Percentiles rank a stretch among this genome's conserved stretches.
Evolutionary conservation across 2,329 filamentous ascomycete species (phyloP).

Genomic region (Pezicula neosporulosa): DNA sequence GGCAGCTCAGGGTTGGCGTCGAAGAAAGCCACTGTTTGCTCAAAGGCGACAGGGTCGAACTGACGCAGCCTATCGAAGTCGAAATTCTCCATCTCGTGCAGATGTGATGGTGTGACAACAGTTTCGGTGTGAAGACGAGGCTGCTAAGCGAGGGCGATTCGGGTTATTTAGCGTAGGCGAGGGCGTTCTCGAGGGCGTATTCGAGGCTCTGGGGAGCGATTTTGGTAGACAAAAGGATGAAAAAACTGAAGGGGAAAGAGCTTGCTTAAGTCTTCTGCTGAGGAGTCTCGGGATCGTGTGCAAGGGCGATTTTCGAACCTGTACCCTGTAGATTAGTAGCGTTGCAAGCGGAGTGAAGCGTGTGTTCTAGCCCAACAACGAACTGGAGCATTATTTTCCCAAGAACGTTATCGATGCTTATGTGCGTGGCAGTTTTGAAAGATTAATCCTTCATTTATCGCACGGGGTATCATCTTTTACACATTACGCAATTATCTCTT

Average conservation of each 20-base stretch:
- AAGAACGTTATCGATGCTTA: no score
- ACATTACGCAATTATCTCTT: background rate
- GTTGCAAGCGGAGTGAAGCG: no score
- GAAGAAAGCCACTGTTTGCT: constrained; percentile 6
- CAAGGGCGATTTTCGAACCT: no score
- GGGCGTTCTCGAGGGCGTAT: constrained; percentile 1
- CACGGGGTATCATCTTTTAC: constrained; percentile 6
- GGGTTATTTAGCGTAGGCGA: background rate
- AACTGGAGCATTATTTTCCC: no score
- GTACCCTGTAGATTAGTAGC: no score
- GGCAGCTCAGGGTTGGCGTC: constrained; percentile 5
- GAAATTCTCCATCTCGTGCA: constrained; percentile 3
- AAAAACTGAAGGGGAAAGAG: background rate
- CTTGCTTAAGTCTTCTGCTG: background rate
- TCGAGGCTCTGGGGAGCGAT: background rate
- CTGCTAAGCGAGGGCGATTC: constrained; percentile 11
- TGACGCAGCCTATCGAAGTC: constrained; percentile 5
- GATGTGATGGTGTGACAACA: background rate
- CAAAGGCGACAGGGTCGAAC: background rate
- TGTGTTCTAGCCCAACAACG: no score
- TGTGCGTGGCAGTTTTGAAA: background rate
- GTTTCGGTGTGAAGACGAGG: background rate
- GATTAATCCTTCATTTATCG: background rate
- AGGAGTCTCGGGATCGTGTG: no score
- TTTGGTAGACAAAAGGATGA: constrained; percentile 1